These are phyloP conservation scores for Tolypocladium cylindrosporum DNA, from an alignment of 2,329 filamentous ascomycete species.

Conservation along the genomic window DNA sequence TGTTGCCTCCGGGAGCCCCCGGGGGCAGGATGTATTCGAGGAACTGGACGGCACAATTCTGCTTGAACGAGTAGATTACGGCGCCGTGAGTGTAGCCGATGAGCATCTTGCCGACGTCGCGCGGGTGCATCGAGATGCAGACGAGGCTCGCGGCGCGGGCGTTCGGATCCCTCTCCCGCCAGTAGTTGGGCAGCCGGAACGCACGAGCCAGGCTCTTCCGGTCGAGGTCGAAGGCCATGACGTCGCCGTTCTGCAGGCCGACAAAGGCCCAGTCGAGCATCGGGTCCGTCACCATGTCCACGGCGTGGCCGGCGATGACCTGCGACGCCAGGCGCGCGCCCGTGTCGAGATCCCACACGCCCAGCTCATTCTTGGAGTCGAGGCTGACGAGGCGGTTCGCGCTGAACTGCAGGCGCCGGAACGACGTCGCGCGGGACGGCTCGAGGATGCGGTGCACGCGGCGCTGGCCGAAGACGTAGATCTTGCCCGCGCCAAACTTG, in stretches of 20 bases:
- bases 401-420: constrained; percentile 73
- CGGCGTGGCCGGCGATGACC: constrained; percentile 67
- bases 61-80: constrained; percentile 89
- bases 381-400: constrained; percentile 77
- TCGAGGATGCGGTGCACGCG: constrained; percentile 68
- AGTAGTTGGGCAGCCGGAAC: constrained; percentile 81
- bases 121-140: constrained; percentile 74
- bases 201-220: constrained; percentile 58
- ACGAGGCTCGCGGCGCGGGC: constrained; percentile 54
- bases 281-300: constrained; percentile 69
- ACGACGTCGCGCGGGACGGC: constrained; percentile 62
- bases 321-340: constrained; percentile 58
- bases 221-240: constrained; percentile 90
- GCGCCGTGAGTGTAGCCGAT: constrained; percentile 87
- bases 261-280: constrained; percentile 90
- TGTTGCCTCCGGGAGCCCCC: constrained; percentile 77
- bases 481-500: constrained; percentile 73
- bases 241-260: constrained; percentile 71
- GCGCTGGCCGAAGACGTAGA: constrained; percentile 79
- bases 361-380: constrained; percentile 77
- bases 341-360: constrained; percentile 69
- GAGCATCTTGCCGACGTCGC: constrained; percentile 83
- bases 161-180: constrained; percentile 62
- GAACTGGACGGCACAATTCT: constrained; percentile 66
- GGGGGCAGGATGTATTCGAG: constrained; percentile 75